A percentile compares a stretch with the other conserved stretches of the same genome.
phyloP scores from a whole-genome alignment of 768 basidiomycete species.

The Agrocybe praecox region DNA sequence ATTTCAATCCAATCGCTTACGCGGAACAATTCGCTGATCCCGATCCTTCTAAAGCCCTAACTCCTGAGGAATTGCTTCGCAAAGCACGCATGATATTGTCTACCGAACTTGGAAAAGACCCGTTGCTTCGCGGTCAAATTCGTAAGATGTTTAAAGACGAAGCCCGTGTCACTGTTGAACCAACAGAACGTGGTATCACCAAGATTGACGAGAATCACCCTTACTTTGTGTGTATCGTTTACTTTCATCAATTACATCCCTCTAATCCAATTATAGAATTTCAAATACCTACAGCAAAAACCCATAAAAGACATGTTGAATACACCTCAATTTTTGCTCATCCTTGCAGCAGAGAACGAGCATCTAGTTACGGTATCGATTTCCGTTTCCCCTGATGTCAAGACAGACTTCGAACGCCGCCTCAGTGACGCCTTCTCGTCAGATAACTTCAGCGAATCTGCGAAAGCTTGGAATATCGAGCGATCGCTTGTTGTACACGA shows the following conservation, averaged over 20 bases:
- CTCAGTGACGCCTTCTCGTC: slow-evolving; percentile 85
- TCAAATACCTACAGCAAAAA: slow-evolving; percentile 92
- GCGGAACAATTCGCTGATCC: slow-evolving; percentile 87
- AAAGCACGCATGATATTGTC: slow-evolving; percentile 83
- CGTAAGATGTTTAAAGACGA: slow-evolving; percentile 74
- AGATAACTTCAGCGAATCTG: slow-evolving; percentile 81
- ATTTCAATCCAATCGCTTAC: slow-evolving; percentile 73
- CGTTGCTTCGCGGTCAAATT: slow-evolving; percentile 77
- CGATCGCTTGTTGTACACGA: slow-evolving; percentile 79
- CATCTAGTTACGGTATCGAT: slow-evolving; percentile 81
- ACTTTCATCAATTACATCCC: background rate
- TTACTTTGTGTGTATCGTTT: slow-evolving; percentile 58
- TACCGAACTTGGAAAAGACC: slow-evolving; percentile 93
- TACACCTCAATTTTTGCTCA: slow-evolving; percentile 83
- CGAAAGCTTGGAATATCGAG: slow-evolving; percentile 90
- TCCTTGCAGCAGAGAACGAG: slow-evolving; percentile 89
- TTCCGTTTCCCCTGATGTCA: slow-evolving; percentile 60
- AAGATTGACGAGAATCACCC: slow-evolving; percentile 78
- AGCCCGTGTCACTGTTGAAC: slow-evolving; percentile 76
- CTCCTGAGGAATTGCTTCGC: slow-evolving; percentile 68
- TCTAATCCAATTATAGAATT: slow-evolving; percentile 56
- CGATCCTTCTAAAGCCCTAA: slow-evolving; percentile 56
- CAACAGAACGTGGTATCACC: slow-evolving; percentile 82
- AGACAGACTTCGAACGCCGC: slow-evolving; percentile 69
- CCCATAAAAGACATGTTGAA: slow-evolving; percentile 69